Evolutionary conservation across 176 grass and related monocot species (phyloP).

Genomic region (Oryza longistaminata): DNA sequence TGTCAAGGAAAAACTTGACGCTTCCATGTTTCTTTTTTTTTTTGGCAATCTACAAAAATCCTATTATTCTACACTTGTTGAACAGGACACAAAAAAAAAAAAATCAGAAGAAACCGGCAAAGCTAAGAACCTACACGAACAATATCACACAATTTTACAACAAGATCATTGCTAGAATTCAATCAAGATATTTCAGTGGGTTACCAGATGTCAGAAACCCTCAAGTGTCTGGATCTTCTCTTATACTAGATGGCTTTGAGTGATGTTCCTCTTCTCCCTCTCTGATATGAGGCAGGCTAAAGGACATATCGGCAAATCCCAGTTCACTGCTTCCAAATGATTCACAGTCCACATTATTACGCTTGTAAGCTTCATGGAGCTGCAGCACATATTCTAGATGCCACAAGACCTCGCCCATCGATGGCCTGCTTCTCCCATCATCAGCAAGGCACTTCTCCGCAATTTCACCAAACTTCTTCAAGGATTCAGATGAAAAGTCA

Average conservation of each 20-base stretch:
- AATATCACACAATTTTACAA: slow-evolving; percentile 52
- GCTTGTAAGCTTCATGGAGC: slow-evolving; percentile 87
- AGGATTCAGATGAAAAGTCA: slow-evolving; percentile 79
- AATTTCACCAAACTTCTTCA: slow-evolving; percentile 95
- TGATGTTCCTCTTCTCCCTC: slow-evolving; percentile 62
- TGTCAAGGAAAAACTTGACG: slow-evolving; percentile 49
- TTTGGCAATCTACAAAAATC: slow-evolving; percentile 47
- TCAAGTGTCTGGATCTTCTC: slow-evolving; percentile 42
- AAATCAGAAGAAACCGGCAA: slow-evolving; percentile 33
- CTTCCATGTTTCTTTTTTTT: background rate
- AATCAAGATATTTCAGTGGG: slow-evolving; percentile 27
- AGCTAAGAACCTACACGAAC: slow-evolving; percentile 28
- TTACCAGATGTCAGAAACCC: slow-evolving; percentile 27
- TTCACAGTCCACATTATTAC: slow-evolving; percentile 57
- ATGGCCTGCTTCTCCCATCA: slow-evolving; percentile 76
- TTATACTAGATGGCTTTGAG: slow-evolving; percentile 51
- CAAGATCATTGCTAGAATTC: slow-evolving; percentile 19
- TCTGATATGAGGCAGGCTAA: slow-evolving; percentile 67
- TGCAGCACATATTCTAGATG: slow-evolving; percentile 90
- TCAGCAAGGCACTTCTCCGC: slow-evolving; percentile 94
- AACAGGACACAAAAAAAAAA: slow-evolving; percentile 34
- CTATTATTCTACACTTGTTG: slow-evolving; percentile 63
- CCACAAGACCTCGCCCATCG: slow-evolving; percentile 92
- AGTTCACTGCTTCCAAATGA: slow-evolving; percentile 83
- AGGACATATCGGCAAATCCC: slow-evolving; percentile 67